Conservation (phyloP, 805 yeast species). For the Sugiyamaella boreocaroliniensis region DNA sequence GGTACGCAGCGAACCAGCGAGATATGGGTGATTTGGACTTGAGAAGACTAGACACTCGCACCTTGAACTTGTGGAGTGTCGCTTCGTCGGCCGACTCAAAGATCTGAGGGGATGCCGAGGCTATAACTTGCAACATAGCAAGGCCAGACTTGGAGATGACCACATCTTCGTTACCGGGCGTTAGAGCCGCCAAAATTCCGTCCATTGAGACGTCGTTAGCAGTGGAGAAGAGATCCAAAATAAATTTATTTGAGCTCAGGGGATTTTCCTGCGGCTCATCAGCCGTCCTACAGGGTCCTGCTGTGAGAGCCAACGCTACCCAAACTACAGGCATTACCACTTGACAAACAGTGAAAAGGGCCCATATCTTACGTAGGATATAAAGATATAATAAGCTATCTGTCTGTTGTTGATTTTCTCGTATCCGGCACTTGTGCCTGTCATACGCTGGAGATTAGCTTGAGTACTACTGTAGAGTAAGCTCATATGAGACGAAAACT, state of each 20-base stretch:
- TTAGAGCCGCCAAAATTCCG: conserved; percentile 5
- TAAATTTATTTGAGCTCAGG: background rate
- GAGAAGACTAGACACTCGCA: conserved; percentile 30
- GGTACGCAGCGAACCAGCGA: conserved; percentile 35
- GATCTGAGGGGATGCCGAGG: conserved; percentile 7
- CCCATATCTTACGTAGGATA: no score
- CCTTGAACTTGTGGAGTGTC: conserved; percentile 26
- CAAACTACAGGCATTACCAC: no score
- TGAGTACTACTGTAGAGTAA: no score
- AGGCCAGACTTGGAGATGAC: conserved; percentile 8
- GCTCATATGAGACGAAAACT: no score
- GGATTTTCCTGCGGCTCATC: background rate
- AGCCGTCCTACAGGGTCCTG: no score
- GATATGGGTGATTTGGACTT: conserved; percentile 31
- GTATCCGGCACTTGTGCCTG: no score
- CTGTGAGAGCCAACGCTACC: no score
- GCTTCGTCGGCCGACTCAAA: conserved; percentile 12
- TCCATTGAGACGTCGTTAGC: background rate
- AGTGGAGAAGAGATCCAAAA: background rate
- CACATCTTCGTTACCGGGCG: conserved; percentile 12
- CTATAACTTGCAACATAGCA: conserved; percentile 8
- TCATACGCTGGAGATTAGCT: no score
- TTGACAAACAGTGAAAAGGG: no score
- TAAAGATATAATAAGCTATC: no score
- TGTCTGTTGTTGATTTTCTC: no score